Base-by-base conservation (phyloP, 2,329 filamentous ascomycete genomes). In the Neofusicoccum kwambonambiense region DNA sequence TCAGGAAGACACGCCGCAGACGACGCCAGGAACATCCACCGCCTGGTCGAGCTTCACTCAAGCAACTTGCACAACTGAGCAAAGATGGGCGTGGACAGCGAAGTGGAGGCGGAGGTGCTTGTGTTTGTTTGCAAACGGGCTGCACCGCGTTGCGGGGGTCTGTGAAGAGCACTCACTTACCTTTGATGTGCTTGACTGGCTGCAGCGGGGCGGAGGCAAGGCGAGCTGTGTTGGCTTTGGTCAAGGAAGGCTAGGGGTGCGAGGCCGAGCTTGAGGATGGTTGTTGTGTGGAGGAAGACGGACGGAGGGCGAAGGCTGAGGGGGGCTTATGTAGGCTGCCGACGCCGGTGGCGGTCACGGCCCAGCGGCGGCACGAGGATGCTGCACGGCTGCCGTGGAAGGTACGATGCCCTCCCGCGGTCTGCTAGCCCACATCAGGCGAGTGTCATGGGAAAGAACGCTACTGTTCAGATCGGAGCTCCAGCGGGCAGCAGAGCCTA, bases 201-300 rank as follows among this genome's bases (percentile, higher is more conserved):
- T 44, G 42, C 42, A 44, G 42, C 42, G 42, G n/a, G 7, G n/a
- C 15, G 42, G 17, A 15, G 17, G 42, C 15, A n/a, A 31, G 47
- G 22, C 13, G 54, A 34, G 13, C 39, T 51, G 31, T 52, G 27
- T 13, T 31, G 27, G 27, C 27, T 7, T 31, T 31, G 27, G 27
- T 31, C 27, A 31, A 7, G 9, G 50, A 52, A 37, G 50, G 47
- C 15, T 35, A 12, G 19, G 15, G 12, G 37, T 19, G 60, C 54
- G 47, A 52, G 19, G 60, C 7, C 50, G 64, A 35, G 39, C 22
- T 27, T 56, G 50, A 62, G 34, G 63, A 58, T 60, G 54, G 44
- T 13, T 41, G 41, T 54, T 42, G 44, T 51, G 47, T 60, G 50
- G 39, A 67, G 41, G 62, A 65, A 50, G 51, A 58, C 8, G 3